Base-by-base conservation (phyloP, 1,284 basidiomycete genomes). In the Apiotrichum gracile region DNA sequence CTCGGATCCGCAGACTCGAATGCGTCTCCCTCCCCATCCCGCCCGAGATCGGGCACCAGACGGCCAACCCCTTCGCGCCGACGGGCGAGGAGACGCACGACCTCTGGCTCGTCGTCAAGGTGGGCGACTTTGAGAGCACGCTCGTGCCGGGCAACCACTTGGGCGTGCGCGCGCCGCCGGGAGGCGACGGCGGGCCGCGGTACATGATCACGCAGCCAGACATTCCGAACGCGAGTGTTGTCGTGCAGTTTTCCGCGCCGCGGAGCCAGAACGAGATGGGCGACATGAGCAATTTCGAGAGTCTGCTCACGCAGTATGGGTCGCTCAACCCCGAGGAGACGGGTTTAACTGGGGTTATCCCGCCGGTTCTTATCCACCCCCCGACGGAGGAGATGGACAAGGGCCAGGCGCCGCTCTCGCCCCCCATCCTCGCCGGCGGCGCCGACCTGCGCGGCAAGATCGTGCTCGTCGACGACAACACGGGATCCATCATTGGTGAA, bases 71-170 rank as follows among this genome's bases (percentile, higher is more conserved):
- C 0, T 76, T 76, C 58, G 52, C 67, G 10, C 63, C 63, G 5
- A 64, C 66, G 24, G 72, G 73, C 49, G 64, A 62, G 2, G 47
- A 61, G 5, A 72, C 70, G 5, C 68, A 72, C 54, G 74, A 76
- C 59, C 69, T 73, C 47, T 76, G 72, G 72, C 69, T 76, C 24
- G 63, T 75, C 33, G 38, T 76, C n/a, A 64, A 65, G 42, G 81
- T 97, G 57, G 83, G 91, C 64, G 91, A 97, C 75, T 97, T 97
- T 73, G 90, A 97, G 76, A 88, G 96, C 82, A 86, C 96, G 80
- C 82, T 90, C 24, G 92, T 97, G n/a, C 79, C 97, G 6, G 93
- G 93, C 16, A 96, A 93, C 47, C 33, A 54, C 22, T 55, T 72
- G 21, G 39, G 55, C 9, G 45, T 31, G 8, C 60, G 54, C 37